Evolutionary conservation across 441 rosid species (phyloP), one percentile per base, ranked within the genome.

Genomic region (Brassica hybrid): DNA sequence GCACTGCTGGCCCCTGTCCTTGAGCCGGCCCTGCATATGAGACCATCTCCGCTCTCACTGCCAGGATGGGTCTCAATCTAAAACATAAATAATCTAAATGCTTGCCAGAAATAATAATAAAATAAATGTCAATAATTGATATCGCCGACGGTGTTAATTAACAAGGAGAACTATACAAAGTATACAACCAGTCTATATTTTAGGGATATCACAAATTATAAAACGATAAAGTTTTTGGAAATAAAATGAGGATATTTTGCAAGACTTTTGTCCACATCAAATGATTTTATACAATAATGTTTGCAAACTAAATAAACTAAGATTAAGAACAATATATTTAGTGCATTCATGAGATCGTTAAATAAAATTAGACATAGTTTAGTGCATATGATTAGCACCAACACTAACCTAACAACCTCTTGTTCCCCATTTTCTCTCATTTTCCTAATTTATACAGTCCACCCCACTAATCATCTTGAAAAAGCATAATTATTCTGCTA

Each of bases 321-420:
- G 58, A 52, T 52, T 52, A 16, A 7, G 7, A 52, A 52, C 6
- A 52, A 16, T 50, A 50, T n/a, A 5, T n/a, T 14, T 50, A 50
- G 57, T 14, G 8, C 59, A 56, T 32, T 65, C 32, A n/a, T 59
- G 57, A 59, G 57, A 72, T 34, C n/a, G 21, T 66, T 19, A 72
- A 72, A 72, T 72, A 77, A 56, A n/a, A 78, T 34, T 45, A 72
- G 73, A 72, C 68, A 78, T 52, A 59, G 73, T 45, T 66, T 66
- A 72, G 69, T 50, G 58, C 77, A 66, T 58, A 78, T 67, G 73
- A 72, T 72, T 71, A 65, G 62, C 68, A 77, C 76, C 62, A 71
- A 65, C 67, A 57, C 5, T 13, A 25, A 65, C 76, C 56, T 65
- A 65, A 52, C 57, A 50, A 57, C 67, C 80, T 72, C 63, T 71